These are phyloP conservation scores for Candida patagonica DNA, from an alignment of 805 yeast genomes.

Conservation along the genomic window DNA sequence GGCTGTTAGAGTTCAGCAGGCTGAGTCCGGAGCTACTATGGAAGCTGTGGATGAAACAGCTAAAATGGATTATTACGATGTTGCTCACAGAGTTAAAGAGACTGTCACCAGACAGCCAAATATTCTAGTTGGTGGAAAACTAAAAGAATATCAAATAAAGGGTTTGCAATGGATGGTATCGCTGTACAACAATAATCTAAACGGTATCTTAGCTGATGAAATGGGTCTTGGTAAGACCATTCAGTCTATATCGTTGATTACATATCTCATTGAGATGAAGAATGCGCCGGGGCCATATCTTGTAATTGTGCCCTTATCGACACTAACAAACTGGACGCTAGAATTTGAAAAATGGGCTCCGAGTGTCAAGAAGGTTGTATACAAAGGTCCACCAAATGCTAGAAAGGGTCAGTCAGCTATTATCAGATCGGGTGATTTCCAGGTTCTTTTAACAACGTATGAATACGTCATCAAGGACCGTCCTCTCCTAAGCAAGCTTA, in stretches of 20 bases:
- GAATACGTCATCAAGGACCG: constrained; percentile 92
- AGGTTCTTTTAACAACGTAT: constrained; percentile 83
- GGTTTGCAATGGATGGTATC: constrained; percentile 99
- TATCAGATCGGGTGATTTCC: constrained; percentile 73
- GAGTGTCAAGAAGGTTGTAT: constrained; percentile 64
- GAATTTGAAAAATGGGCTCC: constrained; percentile 99
- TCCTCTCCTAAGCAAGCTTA: constrained; percentile 63
- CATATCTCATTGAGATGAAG: constrained; percentile 73
- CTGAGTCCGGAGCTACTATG: constrained; percentile 33
- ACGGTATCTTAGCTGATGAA: constrained; percentile 96
- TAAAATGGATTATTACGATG: constrained; percentile 80
- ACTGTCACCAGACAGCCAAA: constrained; percentile 71
- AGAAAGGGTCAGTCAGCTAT: constrained; percentile 67
- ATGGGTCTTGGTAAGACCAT: constrained; percentile 98
- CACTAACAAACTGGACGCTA: constrained; percentile 89
- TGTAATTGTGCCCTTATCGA: constrained; percentile 90
- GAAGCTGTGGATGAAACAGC: constrained; percentile 29
- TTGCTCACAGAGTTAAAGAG: constrained; percentile 84
- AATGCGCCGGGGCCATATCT: constrained; percentile 74
- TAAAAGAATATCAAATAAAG: constrained; percentile 87
- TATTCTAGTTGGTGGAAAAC: constrained; percentile 78
- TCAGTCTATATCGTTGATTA: constrained; percentile 80
- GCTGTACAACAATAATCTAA: constrained; percentile 79
- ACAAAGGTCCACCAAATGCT: constrained; percentile 86
- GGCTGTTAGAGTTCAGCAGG: constrained; percentile 86